Percentiles rank a stretch among this genome's conserved stretches.
Evolutionary conservation across 768 basidiomycete genomes (phyloP).

Genomic region (Amanita molliuscula): DNA sequence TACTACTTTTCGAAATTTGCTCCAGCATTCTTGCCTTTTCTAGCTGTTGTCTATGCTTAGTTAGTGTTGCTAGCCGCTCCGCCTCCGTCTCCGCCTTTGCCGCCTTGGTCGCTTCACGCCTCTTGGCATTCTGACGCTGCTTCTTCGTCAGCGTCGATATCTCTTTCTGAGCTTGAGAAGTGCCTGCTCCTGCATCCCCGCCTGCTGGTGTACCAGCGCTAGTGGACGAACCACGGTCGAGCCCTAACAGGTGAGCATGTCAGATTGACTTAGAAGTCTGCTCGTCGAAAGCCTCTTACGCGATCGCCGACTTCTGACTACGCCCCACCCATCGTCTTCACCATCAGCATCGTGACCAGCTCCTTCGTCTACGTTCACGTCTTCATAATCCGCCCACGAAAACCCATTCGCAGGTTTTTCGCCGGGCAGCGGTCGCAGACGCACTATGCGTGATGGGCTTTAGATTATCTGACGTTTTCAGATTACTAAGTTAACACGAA

Average conservation of each 20-base stretch:
- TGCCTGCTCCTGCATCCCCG: conserved; percentile 2
- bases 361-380: conserved; percentile 32
- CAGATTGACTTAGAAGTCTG: not conserved
- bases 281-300: conserved; percentile 20
- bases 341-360: conserved; percentile 51
- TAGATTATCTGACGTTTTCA: conserved; percentile 47
- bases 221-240: conserved; percentile 7
- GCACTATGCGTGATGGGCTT: conserved; percentile 57
- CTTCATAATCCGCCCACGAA: conserved; percentile 74
- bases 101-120: conserved; percentile 46
- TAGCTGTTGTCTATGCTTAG: conserved; percentile 48
- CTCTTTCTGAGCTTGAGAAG: conserved; percentile 16
- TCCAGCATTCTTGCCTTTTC: conserved; percentile 46
- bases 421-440: conserved; percentile 45
- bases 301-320: conserved; percentile 48
- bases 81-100: conserved; percentile 45
- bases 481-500: conserved; percentile 34
- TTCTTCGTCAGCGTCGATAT: conserved; percentile 49
- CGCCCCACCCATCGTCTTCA: conserved; percentile 75
- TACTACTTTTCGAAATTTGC: conserved; percentile 23
- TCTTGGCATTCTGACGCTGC: conserved; percentile 59
- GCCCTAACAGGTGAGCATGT: conserved; percentile 4
- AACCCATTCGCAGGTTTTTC: conserved; percentile 56
- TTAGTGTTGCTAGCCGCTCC: conserved; percentile 38
- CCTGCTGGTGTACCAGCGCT: conserved; percentile 2